A percentile compares a stretch with the other conserved stretches of the same genome.
Conservation (phyloP, 805 yeast species). For the Kluyveromyces aestuarii region DNA sequence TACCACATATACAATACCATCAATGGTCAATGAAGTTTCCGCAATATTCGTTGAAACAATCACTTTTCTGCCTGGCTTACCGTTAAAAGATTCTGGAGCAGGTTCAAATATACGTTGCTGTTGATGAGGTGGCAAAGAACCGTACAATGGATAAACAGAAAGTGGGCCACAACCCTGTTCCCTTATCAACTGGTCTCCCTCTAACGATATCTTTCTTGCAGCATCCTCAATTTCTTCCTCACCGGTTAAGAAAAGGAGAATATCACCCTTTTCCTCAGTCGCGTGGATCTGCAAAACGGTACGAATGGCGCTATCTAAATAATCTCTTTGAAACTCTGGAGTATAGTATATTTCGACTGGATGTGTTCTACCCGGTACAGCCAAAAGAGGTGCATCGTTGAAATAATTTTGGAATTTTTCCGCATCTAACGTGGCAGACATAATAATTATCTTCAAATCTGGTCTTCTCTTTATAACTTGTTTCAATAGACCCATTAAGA, state of each 20-base stretch:
- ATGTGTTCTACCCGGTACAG: conserved; percentile 96
- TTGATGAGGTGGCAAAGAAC: conserved; percentile 92
- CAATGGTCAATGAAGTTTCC: conserved; percentile 94
- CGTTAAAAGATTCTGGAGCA: conserved; percentile 68
- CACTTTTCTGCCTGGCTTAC: conserved; percentile 91
- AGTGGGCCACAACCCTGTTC: conserved; percentile 89
- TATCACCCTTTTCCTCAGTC: conserved; percentile 90
- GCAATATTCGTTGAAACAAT: conserved; percentile 93
- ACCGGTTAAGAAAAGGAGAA: conserved; percentile 81
- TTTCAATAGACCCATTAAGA: conserved; percentile 87
- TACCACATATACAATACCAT: conserved; percentile 93
- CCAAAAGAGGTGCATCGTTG: conserved; percentile 83
- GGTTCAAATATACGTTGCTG: conserved; percentile 91
- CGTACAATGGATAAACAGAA: conserved; percentile 86
- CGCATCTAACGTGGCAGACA: conserved; percentile 98
- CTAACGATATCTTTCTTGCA: conserved; percentile 76
- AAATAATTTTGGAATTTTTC: conserved; percentile 89
- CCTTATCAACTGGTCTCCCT: conserved; percentile 79
- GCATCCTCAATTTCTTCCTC: conserved; percentile 98
- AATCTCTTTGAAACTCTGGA: conserved; percentile 92
- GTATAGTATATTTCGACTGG: conserved; percentile 97
- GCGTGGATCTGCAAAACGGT: conserved; percentile 96
- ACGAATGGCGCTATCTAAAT: conserved; percentile 87
- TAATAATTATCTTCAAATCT: conserved; percentile 83
- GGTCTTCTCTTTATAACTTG: conserved; percentile 72